These are phyloP conservation scores for Pinus albicaulis DNA, from an alignment of 75 land plant genomes.

Conservation along the genomic window DNA sequence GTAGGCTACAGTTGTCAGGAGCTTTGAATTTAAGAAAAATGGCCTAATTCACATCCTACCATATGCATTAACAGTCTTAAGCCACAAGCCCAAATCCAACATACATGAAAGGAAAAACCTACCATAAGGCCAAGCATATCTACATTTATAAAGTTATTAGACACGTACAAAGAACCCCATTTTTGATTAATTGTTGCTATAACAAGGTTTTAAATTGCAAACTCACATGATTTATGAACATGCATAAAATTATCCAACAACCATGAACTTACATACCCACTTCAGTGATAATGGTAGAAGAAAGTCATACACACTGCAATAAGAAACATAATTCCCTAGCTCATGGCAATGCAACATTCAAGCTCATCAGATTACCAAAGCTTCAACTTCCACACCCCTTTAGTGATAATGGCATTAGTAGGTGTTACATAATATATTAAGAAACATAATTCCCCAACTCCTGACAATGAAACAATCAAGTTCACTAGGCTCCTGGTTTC, in stretches of 20 bases:
- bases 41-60: not conserved
- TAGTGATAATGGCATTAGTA: no score
- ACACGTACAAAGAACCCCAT: not conserved
- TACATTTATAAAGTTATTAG: not conserved
- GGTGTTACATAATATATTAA: no score
- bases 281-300: no score
- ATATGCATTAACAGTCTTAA: not conserved
- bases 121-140: no score
- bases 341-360: no score
- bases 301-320: not conserved
- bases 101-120: not conserved
- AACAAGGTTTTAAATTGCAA: not conserved
- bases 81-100: not conserved
- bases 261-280: not conserved
- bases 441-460: not conserved
- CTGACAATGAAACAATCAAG: no score
- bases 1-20: not conserved
- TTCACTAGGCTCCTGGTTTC: no score
- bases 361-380: no score
- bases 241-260: not conserved
- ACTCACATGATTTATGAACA: not conserved
- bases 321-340: not conserved
- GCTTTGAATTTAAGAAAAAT: not conserved
- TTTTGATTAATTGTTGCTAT: not conserved
- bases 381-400: no score